Percentiles rank a stretch among this genome's conserved stretches.
Evolutionary conservation across 495 filamentous ascomycete genomes (phyloP).

Genomic region (Pseudomonodictys pantanalensis): DNA sequence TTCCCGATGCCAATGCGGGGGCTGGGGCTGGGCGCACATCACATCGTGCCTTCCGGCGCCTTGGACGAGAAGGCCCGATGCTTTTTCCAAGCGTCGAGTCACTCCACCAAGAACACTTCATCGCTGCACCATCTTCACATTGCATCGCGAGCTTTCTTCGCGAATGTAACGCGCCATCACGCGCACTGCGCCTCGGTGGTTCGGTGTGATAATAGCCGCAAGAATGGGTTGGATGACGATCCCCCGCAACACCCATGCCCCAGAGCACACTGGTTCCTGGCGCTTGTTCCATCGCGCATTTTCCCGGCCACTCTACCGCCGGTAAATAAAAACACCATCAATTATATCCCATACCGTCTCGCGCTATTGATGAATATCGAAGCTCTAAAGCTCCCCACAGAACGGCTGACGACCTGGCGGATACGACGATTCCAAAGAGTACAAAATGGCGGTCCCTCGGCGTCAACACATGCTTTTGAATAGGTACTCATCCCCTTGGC

Average conservation of each 20-base stretch:
- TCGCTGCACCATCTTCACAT: background rate
- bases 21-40: constrained; percentile 14
- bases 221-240: background rate
- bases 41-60: background rate
- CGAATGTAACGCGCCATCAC: constrained; percentile 11
- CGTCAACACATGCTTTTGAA: too few species aligned
- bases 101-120: background rate
- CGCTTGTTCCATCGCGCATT: background rate
- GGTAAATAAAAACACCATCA: too few species aligned
- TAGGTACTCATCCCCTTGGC: too few species aligned
- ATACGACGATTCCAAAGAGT: too few species aligned
- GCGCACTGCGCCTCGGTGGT: background rate
- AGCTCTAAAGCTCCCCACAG: too few species aligned
- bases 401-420: too few species aligned
- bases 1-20: constrained; percentile 7
- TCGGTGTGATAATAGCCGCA: too few species aligned
- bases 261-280: background rate
- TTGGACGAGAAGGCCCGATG: background rate
- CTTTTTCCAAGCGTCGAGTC: background rate
- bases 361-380: too few species aligned
- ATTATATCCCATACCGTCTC: too few species aligned
- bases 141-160: background rate
- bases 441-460: too few species aligned
- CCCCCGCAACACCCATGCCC: too few species aligned
- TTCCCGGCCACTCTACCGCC: background rate